Evolutionary conservation across 441 rosid species (phyloP), one percentile per base, ranked within the genome.

Genomic region (Eruca vesicaria): DNA sequence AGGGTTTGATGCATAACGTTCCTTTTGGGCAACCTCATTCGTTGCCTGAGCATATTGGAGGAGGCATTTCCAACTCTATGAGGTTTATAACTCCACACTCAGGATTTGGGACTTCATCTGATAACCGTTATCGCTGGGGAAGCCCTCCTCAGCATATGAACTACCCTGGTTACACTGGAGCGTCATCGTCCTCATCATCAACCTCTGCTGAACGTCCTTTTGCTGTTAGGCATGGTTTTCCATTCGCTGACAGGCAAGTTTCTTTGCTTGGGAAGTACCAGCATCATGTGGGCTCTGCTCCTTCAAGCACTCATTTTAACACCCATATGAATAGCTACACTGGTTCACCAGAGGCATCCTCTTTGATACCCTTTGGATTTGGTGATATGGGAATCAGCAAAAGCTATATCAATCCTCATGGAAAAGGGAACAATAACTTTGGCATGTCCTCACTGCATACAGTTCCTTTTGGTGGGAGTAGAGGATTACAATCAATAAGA

Each of bases 251-350:
- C 71, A 85, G 82, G 33, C 84, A 82, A 65, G 80, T 82, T 66
- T 80, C 92, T 48, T 74, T 90, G 66, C 80, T 86, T 59, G 84
- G 87, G 26, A 78, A 87, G 59, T 86, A 84, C 78, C 86, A 83
- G 56, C 93, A 85, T 79, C 93, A 90, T 38, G 94, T 92, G 52
- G 97, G 96, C 69, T 92, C 97, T 62, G 94, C 97, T 66, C 97
- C 97, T 15, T 87, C 94, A 68, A 91, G 86, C 76, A 79, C 78
- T 75, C 90, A 86, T 77, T 70, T 85, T 69, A 87, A 87, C 68
- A 71, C 86, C 65, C 89, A 86, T 45, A 74, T 85, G 33, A 86
- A 82, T 65, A 80, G 69, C 76, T 85, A 85, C 68, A 76, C 85
- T 0, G 92, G 87, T 73, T 90, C 94, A 33, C 81, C 88, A 10